A percentile compares a stretch with the other conserved stretches of the same genome.
Evolutionary conservation across 2,329 filamentous ascomycete genomes (phyloP).

Genomic region (Dendryphion nanum): DNA sequence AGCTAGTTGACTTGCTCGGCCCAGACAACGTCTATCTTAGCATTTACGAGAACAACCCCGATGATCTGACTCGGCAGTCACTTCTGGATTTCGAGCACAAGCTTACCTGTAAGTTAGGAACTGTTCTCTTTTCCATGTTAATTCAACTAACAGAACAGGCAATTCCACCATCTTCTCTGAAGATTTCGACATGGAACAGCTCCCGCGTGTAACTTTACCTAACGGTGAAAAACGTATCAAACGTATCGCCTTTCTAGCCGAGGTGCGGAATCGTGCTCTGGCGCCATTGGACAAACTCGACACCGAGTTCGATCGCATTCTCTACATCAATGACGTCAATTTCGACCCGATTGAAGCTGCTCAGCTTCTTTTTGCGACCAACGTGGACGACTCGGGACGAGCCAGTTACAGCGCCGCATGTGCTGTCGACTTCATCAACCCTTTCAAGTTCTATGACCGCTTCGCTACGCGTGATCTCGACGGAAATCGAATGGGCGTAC

Average conservation of each 20-base stretch:
- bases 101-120: slow-evolving; percentile 41
- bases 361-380: slow-evolving; percentile 64
- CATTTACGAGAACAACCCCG: slow-evolving; percentile 72
- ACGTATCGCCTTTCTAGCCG: slow-evolving; percentile 70
- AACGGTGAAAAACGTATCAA: slow-evolving; percentile 64
- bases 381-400: slow-evolving; percentile 50
- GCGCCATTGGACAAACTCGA: slow-evolving; percentile 56
- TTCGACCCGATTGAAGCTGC: slow-evolving; percentile 59
- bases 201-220: slow-evolving; percentile 62
- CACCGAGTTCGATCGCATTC: slow-evolving; percentile 59
- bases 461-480: slow-evolving; percentile 69
- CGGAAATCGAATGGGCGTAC: slow-evolving; percentile 61
- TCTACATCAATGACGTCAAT: slow-evolving; percentile 67
- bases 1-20: slow-evolving; percentile 65
- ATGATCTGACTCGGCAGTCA: slow-evolving; percentile 54
- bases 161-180: slow-evolving; percentile 57
- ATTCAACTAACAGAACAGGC: slow-evolving; percentile 21
- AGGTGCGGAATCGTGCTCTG: slow-evolving; percentile 69
- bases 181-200: slow-evolving; percentile 55
- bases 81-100: slow-evolving; percentile 54
- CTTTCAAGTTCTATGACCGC: slow-evolving; percentile 70
- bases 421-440: slow-evolving; percentile 67
- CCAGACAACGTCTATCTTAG: slow-evolving; percentile 68
- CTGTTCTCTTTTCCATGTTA: neutral
- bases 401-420: slow-evolving; percentile 65